These are phyloP conservation scores for Aurantiochytrium sp. DNA, from an alignment of 108 stramenopile genomes.

Conservation along the genomic window DNA sequence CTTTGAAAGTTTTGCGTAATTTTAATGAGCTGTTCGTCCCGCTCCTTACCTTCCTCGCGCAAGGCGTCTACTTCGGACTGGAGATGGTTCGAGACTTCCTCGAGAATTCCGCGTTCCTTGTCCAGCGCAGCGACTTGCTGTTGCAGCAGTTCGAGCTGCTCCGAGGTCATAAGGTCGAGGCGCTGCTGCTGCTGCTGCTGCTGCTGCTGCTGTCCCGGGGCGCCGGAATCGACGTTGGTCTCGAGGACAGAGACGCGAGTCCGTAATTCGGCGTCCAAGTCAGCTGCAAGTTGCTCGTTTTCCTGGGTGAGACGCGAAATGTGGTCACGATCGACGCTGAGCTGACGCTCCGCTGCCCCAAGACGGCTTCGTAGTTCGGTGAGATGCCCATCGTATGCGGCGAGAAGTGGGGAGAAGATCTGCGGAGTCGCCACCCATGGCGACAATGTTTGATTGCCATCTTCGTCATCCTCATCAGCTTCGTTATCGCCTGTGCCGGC, in stretches of 20 bases:
- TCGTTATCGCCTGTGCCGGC: neutral
- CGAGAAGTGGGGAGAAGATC: neutral
- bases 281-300: neutral
- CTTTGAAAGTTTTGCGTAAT: constrained; percentile 17
- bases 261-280: neutral
- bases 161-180: neutral
- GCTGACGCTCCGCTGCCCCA: neutral
- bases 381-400: neutral
- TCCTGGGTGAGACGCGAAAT: neutral
- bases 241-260: neutral
- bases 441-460: neutral
- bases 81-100: neutral
- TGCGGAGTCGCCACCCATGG: neutral
- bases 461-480: neutral
- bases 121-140: neutral
- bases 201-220: neutral
- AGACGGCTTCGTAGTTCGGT: neutral
- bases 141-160: neutral
- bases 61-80: neutral
- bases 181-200: neutral
- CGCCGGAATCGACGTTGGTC: neutral
- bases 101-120: neutral
- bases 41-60: neutral
- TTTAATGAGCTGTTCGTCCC: neutral
- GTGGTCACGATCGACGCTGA: neutral